Evolutionary conservation across 225 moss, liverwort and hornwort species (phyloP).

Genomic region (Asterella californica): DNA sequence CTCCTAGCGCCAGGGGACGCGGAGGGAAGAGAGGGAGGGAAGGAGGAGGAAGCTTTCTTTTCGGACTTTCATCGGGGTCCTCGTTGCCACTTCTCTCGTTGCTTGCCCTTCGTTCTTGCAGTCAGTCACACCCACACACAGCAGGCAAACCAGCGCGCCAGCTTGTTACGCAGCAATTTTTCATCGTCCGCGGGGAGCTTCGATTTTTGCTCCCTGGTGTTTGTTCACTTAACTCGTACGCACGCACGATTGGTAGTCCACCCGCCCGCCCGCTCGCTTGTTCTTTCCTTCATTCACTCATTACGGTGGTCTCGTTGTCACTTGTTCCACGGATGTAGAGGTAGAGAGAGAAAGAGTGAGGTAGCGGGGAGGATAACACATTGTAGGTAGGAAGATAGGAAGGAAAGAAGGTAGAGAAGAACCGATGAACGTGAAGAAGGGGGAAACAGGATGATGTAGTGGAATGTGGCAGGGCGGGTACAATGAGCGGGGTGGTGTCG

Average conservation of each 20-base stretch:
- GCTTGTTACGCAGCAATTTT: neutral
- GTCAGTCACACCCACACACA: neutral
- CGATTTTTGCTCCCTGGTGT: neutral
- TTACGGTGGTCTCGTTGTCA: neutral
- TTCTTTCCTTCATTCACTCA: neutral
- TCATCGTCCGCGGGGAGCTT: constrained; percentile 4
- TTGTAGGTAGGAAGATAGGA: neutral
- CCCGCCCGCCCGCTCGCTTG: neutral
- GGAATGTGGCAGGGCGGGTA: constrained; percentile 17
- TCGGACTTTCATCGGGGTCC: constrained; percentile 8
- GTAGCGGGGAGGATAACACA: neutral
- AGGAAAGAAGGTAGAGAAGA: neutral
- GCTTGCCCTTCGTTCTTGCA: constrained; percentile 7
- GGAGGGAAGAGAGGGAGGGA: constrained; percentile 15
- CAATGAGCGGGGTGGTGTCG: constrained; percentile 29
- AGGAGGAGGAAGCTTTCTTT: constrained; percentile 16
- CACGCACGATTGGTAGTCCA: neutral
- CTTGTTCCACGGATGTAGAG: constrained; percentile 1
- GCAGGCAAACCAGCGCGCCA: neutral
- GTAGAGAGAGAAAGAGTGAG: constrained; percentile 5
- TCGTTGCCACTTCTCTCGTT: constrained; percentile 20
- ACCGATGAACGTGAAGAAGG: constrained; percentile 15
- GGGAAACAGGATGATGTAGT: constrained; percentile 34
- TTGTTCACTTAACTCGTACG: neutral
- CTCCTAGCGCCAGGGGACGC: constrained; percentile 19